Base-by-base conservation (phyloP, 495 filamentous ascomycete genomes). In the Glarea lozoyensis region DNA sequence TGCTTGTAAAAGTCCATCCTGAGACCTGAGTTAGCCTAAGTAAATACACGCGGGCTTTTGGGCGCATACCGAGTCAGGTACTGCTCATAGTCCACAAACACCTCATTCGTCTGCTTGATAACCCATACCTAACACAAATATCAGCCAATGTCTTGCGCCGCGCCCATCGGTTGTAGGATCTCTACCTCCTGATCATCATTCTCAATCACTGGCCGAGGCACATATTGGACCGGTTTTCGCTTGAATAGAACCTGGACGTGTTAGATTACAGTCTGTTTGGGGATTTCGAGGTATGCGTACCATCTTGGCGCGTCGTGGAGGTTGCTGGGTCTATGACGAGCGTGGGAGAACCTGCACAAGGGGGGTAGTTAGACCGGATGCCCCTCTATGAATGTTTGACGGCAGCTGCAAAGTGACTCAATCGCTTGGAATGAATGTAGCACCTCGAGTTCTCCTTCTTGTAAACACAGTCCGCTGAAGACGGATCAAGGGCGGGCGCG, bases 1-100 rank as follows among this genome's bases (percentile, higher is more conserved):
- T 93, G 86, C 43, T 83, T 89, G 58, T 95, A 94, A 59, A 94
- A 95, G 60, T 97, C 90, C 74, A 88, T 78, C 25, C 89, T 87
- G 50, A 23, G 10, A 15, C 27, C 11, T 16, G 25, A 21, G 58
- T 67, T 46, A 68, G 55, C 49, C 33, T 16, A 38, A 37, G 16
- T 10, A 15, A 22, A 22, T 37, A 30, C 29, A 38, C 13, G 22
- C 16, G 16, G 37, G 30, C 25, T 49, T 32, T 31, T n/a, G 42
- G 45, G 34, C 46, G 48, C 77, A 52, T 66, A 87, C 85, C 85
- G 75, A 46, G 75, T 72, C 23, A 96, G 65, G 60, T 96, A 99
- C 19, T 75, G 77, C 54, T 96, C 90, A 61, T 97, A 96, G 35
- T 79, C 82, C 13, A 74, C 70, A 56, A 99, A 97, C 42, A 95